Percentiles rank a stretch among this genome's conserved stretches.
These are phyloP conservation scores for Aspergillus tanneri DNA, from an alignment of 2,329 filamentous ascomycete species.

Conservation along the genomic window DNA sequence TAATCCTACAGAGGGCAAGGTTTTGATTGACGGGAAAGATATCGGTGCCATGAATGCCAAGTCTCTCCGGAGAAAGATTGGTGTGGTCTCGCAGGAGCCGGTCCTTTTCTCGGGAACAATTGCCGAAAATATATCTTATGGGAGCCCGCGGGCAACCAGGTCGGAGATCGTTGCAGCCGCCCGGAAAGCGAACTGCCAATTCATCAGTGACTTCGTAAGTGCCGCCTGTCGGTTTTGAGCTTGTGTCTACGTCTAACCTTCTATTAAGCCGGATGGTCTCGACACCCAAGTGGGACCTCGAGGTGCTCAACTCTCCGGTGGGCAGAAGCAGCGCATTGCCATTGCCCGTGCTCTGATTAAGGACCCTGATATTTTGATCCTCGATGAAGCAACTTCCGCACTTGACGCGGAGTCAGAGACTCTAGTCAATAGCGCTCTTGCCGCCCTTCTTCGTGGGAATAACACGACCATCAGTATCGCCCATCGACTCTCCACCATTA, in stretches of 20 bases:
- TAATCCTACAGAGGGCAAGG: slow-evolving; percentile 70
- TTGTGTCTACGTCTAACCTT: slow-evolving; percentile 14
- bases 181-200: slow-evolving; percentile 89
- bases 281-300: slow-evolving; percentile 91
- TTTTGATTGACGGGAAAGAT: slow-evolving; percentile 81
- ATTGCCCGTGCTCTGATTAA: slow-evolving; percentile 94
- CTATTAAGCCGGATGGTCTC: slow-evolving; percentile 72
- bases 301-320: slow-evolving; percentile 89
- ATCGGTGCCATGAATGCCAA: slow-evolving; percentile 88
- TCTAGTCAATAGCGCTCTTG: slow-evolving; percentile 86
- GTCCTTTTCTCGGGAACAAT: slow-evolving; percentile 82
- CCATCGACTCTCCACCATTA: slow-evolving; percentile 92
- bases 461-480: slow-evolving; percentile 98
- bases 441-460: slow-evolving; percentile 74
- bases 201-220: slow-evolving; percentile 85
- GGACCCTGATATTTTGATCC: slow-evolving; percentile 91
- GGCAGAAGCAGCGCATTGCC: slow-evolving; percentile 96
- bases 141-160: slow-evolving; percentile 73
- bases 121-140: slow-evolving; percentile 85
- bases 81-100: slow-evolving; percentile 92
- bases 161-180: slow-evolving; percentile 83
- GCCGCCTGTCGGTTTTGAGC: background rate
- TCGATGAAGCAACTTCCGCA: slow-evolving; percentile 94
- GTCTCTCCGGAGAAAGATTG: slow-evolving; percentile 85
- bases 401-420: slow-evolving; percentile 97